Conservation (phyloP, 1,139 yeast species). For the Tardiomyces digboiensis region DNA sequence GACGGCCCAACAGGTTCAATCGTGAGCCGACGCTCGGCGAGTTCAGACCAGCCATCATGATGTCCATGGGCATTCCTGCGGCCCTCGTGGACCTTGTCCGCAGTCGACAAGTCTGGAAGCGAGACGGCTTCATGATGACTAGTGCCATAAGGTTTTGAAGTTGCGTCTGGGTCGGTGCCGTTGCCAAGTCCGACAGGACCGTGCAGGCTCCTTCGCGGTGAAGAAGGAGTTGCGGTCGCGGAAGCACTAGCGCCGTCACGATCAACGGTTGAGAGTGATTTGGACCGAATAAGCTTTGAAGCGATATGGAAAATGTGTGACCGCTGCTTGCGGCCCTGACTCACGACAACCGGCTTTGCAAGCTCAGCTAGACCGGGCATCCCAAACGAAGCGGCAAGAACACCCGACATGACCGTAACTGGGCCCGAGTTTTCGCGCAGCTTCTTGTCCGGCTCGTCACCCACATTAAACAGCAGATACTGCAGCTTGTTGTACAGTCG, state of each 20-base stretch:
- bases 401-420: slow-evolving; percentile 50
- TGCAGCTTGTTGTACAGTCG: slow-evolving; percentile 72
- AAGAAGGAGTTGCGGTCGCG: neutral
- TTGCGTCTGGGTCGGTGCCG: too few relatives aligned
- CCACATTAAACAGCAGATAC: slow-evolving; percentile 59
- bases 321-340: slow-evolving; percentile 77
- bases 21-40: too few relatives aligned
- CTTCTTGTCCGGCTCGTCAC: slow-evolving; percentile 32
- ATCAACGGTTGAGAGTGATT: neutral
- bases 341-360: slow-evolving; percentile 57
- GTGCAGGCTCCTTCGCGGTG: too few relatives aligned
- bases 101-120: neutral
- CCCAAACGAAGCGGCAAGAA: slow-evolving; percentile 55
- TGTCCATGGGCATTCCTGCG: too few relatives aligned
- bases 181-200: too few relatives aligned
- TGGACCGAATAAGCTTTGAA: neutral
- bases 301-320: slow-evolving; percentile 52
- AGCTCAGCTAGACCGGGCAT: slow-evolving; percentile 49
- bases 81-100: too few relatives aligned
- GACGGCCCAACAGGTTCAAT: neutral
- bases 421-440: slow-evolving; percentile 81
- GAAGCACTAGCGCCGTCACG: neutral
- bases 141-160: neutral
- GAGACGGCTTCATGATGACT: neutral
- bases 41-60: too few relatives aligned